Evolutionary conservation across 306 rosid species (phyloP).

Genomic region (Mucuna pruriens): DNA sequence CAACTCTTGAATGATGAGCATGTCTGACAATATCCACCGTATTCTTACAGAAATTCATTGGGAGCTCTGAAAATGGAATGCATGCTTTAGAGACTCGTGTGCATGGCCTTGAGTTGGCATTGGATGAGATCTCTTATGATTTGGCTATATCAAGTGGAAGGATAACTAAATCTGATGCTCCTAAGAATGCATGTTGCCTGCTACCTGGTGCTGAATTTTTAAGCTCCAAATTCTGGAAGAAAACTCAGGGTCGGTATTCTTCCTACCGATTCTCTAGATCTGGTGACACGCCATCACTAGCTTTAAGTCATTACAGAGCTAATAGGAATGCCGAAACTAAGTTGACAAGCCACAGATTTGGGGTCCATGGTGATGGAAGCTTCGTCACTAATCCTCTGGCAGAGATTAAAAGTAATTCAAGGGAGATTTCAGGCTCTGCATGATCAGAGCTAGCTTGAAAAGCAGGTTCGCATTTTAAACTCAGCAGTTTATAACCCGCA

Average conservation of each 20-base stretch:
- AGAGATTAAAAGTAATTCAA: constrained; percentile 52
- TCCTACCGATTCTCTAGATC: constrained; percentile 51
- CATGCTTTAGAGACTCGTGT: constrained; percentile 74
- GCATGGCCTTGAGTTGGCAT: constrained; percentile 77
- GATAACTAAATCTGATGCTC: constrained; percentile 55
- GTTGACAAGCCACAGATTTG: constrained; percentile 46
- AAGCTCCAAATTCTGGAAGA: constrained; percentile 79
- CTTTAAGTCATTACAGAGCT: constrained; percentile 43
- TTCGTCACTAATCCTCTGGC: constrained; percentile 83
- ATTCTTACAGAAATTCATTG: constrained; percentile 69
- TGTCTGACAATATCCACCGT: background rate
- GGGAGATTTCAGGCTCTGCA: constrained; percentile 36
- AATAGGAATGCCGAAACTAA: constrained; percentile 42
- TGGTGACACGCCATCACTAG: constrained; percentile 44
- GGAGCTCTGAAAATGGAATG: constrained; percentile 89
- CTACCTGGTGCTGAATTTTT: constrained; percentile 74
- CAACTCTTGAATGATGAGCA: background rate
- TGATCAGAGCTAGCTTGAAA: constrained; percentile 38
- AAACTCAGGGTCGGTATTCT: constrained; percentile 56
- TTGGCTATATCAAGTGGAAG: constrained; percentile 82
- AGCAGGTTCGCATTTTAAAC: constrained; percentile 36
- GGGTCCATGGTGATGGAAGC: constrained; percentile 55
- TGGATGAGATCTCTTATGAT: constrained; percentile 86
- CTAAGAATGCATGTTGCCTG: constrained; percentile 59
- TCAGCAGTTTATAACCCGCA: background rate